A percentile compares a stretch with the other conserved stretches of the same genome.
These are phyloP conservation scores for Davidsoniella eucalypti DNA, from an alignment of 2,329 filamentous ascomycete species.

Conservation along the genomic window DNA sequence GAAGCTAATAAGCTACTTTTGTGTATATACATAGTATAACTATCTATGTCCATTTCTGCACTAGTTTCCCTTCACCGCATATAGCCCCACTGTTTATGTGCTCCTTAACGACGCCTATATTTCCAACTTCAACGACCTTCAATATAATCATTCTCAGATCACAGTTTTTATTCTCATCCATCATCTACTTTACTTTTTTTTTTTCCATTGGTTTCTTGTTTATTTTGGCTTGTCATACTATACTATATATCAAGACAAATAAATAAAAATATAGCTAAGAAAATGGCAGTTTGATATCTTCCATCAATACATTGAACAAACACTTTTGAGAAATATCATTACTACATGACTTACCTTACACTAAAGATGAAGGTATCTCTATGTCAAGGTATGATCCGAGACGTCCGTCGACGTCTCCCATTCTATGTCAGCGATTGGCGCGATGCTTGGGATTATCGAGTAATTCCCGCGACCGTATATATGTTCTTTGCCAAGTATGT, in stretches of 20 bases:
- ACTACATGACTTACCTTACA: neutral
- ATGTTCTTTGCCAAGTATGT: constrained; percentile 89
- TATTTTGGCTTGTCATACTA: neutral
- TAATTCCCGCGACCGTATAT: constrained; percentile 73
- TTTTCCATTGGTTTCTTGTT: neutral
- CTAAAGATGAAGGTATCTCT: constrained; percentile 18
- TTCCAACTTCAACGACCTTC: too few species aligned
- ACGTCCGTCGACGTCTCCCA: constrained; percentile 56
- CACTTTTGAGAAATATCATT: neutral
- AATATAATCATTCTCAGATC: too few species aligned
- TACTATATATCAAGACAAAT: neutral
- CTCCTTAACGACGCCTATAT: too few species aligned
- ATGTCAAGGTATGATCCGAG: constrained; percentile 66
- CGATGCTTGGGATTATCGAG: constrained; percentile 81
- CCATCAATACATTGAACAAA: neutral
- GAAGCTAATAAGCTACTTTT: too few species aligned
- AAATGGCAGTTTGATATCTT: neutral
- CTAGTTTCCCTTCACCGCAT: too few species aligned
- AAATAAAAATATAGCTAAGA: neutral
- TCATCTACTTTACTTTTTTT: neutral
- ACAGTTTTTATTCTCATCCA: too few species aligned
- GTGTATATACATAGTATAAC: too few species aligned
- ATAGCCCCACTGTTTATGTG: too few species aligned
- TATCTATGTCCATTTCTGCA: too few species aligned
- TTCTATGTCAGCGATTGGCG: constrained; percentile 71